Percentiles rank a stretch among this genome's conserved stretches.
Evolutionary conservation across 2,329 filamentous ascomycete genomes (phyloP).

Genomic region (Pseudocercospora crystallina): DNA sequence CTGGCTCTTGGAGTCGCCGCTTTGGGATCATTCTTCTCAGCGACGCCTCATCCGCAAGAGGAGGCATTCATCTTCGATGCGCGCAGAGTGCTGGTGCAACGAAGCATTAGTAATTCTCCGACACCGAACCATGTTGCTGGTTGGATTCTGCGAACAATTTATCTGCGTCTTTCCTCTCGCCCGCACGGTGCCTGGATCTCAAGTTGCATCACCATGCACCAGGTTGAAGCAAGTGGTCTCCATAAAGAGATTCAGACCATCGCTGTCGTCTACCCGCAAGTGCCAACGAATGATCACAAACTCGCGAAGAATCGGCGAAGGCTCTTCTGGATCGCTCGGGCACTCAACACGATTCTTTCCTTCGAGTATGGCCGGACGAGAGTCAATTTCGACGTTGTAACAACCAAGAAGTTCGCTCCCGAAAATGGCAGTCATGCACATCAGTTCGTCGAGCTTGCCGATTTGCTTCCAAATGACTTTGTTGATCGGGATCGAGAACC

Average conservation of each 20-base stretch:
- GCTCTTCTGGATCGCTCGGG: constrained; percentile 53
- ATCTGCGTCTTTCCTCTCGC: constrained; percentile 54
- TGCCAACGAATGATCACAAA: constrained; percentile 32
- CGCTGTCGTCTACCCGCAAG: constrained; percentile 33
- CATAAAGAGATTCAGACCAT: constrained; percentile 44
- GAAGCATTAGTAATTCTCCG: constrained; percentile 29
- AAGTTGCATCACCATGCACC: constrained; percentile 59
- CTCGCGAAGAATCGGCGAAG: constrained; percentile 31
- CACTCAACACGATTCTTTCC: constrained; percentile 59
- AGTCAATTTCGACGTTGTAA: constrained; percentile 51
- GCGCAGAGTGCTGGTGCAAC: constrained; percentile 40
- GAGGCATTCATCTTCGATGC: constrained; percentile 50
- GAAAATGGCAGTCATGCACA: constrained; percentile 31
- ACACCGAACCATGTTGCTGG: constrained; percentile 43
- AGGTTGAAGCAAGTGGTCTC: constrained; percentile 55
- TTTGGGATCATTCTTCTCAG: constrained; percentile 55
- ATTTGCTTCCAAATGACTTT: constrained; percentile 36
- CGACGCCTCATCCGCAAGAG: constrained; percentile 44
- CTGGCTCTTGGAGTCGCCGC: constrained; percentile 58
- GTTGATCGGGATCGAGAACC: constrained; percentile 36
- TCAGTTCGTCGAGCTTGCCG: constrained; percentile 35
- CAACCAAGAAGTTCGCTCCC: constrained; percentile 34
- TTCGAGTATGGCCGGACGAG: constrained; percentile 59
- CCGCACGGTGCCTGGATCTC: constrained; percentile 59
- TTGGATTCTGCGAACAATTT: constrained; percentile 57